Percentiles rank a stretch among this genome's conserved stretches.
Evolutionary conservation across 208 protist genomes (phyloP).

Genomic region (Leishmania turanica): DNA sequence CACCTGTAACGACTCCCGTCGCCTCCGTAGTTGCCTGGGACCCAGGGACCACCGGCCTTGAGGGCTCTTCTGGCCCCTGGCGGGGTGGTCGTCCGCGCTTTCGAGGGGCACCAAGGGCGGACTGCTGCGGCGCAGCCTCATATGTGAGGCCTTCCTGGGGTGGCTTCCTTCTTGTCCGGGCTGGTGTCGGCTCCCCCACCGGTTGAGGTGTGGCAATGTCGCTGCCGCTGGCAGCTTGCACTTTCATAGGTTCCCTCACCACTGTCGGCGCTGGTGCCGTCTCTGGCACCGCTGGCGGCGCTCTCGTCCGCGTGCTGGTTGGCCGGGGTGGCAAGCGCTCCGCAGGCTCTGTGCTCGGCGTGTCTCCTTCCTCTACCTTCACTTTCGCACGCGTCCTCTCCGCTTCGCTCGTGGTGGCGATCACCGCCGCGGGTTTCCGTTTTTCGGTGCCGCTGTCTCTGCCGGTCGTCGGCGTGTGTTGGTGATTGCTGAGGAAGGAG

Average conservation of each 20-base stretch:
- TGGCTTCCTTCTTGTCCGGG: not conserved
- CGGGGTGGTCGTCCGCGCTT: not conserved
- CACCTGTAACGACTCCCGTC: not conserved
- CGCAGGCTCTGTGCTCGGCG: not conserved
- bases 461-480: not conserved
- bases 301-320: not conserved
- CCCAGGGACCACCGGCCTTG: not conserved
- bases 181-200: not conserved
- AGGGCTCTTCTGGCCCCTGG: not conserved
- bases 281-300: not conserved
- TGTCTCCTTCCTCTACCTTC: slow-evolving; percentile 1
- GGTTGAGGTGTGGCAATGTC: not conserved
- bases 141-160: not conserved
- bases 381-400: not conserved
- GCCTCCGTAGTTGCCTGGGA: not conserved
- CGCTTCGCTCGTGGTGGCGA: not conserved
- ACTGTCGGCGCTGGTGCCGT: not conserved
- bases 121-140: not conserved
- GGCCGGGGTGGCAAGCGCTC: slow-evolving; percentile 4
- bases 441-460: not conserved
- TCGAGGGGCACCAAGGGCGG: not conserved
- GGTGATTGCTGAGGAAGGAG: slow-evolving; percentile 31
- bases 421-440: not conserved
- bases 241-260: not conserved
- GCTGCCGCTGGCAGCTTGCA: not conserved